A percentile compares a stretch with the other conserved stretches of the same genome.
phyloP scores from a whole-genome alignment of 139 green algal genomes.

The Picochlorum costavermella region DNA sequence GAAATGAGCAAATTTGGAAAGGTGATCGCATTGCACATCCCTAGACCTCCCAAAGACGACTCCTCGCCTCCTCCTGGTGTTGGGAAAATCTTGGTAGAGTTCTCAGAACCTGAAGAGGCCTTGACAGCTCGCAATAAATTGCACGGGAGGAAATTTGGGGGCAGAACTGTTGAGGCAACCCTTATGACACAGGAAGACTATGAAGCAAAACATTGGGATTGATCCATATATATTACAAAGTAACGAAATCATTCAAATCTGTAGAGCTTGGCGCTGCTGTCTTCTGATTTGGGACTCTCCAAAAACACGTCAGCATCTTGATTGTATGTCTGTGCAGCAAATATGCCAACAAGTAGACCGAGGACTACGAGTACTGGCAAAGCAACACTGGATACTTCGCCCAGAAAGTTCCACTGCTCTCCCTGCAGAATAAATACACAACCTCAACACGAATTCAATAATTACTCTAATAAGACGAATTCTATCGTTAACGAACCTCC shows the following conservation, averaged over 20 bases:
- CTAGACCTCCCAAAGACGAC: conserved; percentile 25
- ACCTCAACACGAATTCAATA: background rate
- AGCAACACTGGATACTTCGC: background rate
- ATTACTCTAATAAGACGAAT: background rate
- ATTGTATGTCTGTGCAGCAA: conserved; percentile 15
- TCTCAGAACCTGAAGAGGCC: conserved; percentile 44
- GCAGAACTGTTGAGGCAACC: conserved; percentile 59
- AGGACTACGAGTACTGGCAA: conserved; percentile 3
- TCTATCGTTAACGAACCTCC: conserved; percentile 7
- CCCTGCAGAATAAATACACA: conserved; percentile 9
- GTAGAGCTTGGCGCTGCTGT: background rate
- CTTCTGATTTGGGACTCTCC: conserved; percentile 9
- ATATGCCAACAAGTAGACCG: background rate
- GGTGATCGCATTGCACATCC: conserved; percentile 51
- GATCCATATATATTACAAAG: background rate
- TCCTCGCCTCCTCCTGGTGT: conserved; percentile 41
- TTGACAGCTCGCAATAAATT: conserved; percentile 63
- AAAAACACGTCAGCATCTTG: conserved; percentile 11
- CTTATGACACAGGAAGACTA: conserved; percentile 66
- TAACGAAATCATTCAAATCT: conserved; percentile 2
- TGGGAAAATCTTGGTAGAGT: conserved; percentile 79
- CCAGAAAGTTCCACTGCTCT: conserved; percentile 9
- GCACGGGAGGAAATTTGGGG: conserved; percentile 78
- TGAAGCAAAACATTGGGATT: conserved; percentile 24
- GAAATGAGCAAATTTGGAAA: conserved; percentile 54